Evolutionary conservation across 2,329 filamentous ascomycete species (phyloP).

Genomic region (Pseudocercospora macadamiae): DNA sequence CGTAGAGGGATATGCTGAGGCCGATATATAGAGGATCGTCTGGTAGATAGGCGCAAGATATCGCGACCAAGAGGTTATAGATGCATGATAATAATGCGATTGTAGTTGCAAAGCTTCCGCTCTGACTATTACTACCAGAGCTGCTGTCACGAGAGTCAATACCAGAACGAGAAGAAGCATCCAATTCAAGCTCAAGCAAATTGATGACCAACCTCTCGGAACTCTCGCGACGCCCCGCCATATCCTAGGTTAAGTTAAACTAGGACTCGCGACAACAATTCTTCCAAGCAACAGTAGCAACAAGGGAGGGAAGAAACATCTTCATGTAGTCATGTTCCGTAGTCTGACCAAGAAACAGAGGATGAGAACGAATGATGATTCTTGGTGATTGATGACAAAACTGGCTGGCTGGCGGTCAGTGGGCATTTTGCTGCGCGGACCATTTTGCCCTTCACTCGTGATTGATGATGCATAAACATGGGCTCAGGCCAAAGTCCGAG

Average conservation of each 20-base stretch:
- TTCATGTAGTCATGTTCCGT: too few species aligned
- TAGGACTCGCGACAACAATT: too few species aligned
- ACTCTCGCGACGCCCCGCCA: slow-evolving; percentile 1
- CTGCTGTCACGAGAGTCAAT: slow-evolving; percentile 7
- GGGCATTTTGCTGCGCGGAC: too few species aligned
- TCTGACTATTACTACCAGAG: too few species aligned
- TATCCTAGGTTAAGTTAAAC: background rate
- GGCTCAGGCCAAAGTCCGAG: background rate
- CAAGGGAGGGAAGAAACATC: background rate
- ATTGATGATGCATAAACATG: slow-evolving; percentile 1
- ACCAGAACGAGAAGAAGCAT: background rate
- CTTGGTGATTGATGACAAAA: too few species aligned
- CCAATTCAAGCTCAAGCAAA: background rate
- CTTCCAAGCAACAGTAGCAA: too few species aligned
- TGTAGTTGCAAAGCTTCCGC: slow-evolving; percentile 23
- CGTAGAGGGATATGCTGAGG: slow-evolving; percentile 30
- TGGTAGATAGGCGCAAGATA: slow-evolving; percentile 31
- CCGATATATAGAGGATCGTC: slow-evolving; percentile 34
- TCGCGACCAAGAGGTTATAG: slow-evolving; percentile 31
- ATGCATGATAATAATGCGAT: slow-evolving; percentile 29
- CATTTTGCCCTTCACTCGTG: background rate
- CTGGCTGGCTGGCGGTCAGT: too few species aligned
- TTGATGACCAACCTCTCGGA: background rate
- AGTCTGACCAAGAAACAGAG: too few species aligned
- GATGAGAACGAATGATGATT: too few species aligned